These are phyloP conservation scores for Gloeophyllum trabeum DNA, from an alignment of 768 basidiomycete genomes.

Conservation along the genomic window DNA sequence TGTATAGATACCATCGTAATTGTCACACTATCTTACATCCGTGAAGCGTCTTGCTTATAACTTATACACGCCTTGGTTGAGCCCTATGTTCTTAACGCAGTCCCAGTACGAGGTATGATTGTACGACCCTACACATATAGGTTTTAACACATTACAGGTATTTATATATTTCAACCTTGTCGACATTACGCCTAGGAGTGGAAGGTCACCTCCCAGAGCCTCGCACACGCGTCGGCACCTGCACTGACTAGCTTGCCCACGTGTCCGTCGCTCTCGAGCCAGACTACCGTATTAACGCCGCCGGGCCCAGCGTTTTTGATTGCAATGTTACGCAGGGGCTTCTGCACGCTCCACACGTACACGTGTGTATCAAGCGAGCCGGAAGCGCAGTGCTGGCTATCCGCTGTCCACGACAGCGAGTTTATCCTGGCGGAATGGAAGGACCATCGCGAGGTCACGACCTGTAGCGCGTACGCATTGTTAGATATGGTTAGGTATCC, in stretches of 20 bases:
- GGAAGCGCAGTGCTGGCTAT: constrained; percentile 71
- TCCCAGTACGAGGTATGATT: too few relatives aligned
- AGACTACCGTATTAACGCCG: constrained; percentile 73
- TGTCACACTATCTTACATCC: too few relatives aligned
- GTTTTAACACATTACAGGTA: too few relatives aligned
- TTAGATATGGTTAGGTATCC: not conserved
- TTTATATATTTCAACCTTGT: too few relatives aligned
- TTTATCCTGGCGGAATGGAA: constrained; percentile 78
- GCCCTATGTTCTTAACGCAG: too few relatives aligned
- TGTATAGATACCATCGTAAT: too few relatives aligned
- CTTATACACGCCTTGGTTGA: too few relatives aligned
- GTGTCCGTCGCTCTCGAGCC: constrained; percentile 45
- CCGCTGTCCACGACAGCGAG: constrained; percentile 65
- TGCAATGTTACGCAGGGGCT: constrained; percentile 61
- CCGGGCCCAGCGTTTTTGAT: constrained; percentile 84
- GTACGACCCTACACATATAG: too few relatives aligned
- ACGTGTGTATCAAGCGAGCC: constrained; percentile 91
- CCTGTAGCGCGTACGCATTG: constrained; percentile 23
- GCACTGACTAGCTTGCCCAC: constrained; percentile 48
- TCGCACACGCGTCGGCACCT: constrained; percentile 76
- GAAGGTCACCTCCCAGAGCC: constrained; percentile 55
- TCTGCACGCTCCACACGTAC: constrained; percentile 73
- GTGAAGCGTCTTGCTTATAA: too few relatives aligned
- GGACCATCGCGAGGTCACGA: constrained; percentile 71
- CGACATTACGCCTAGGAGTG: constrained; percentile 13